Evolutionary conservation across 2,329 filamentous ascomycete species (phyloP).

Genomic region (Monilinia fructicola): DNA sequence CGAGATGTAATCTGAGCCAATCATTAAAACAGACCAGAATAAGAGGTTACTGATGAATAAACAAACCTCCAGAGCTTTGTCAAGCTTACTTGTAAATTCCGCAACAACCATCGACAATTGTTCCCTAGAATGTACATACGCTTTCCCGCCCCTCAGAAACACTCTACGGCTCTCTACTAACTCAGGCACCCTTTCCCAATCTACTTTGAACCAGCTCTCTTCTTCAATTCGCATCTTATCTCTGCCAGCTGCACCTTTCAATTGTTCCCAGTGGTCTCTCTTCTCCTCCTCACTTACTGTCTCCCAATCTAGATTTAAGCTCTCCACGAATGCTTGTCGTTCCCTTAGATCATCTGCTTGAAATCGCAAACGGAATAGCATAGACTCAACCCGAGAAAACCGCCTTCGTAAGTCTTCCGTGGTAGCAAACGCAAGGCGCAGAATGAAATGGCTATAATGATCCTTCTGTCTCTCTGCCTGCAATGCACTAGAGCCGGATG

Average conservation of each 20-base stretch:
- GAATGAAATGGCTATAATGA: conserved; percentile 96
- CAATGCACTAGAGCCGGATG: conserved; percentile 58
- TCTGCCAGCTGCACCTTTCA: conserved; percentile 40
- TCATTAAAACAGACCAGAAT: conserved; percentile 13
- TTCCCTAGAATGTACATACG: conserved; percentile 85
- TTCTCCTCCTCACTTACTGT: conserved; percentile 77
- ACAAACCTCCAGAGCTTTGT: conserved; percentile 81
- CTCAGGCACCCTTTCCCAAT: conserved; percentile 91
- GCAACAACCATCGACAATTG: conserved; percentile 86
- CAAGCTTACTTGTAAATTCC: conserved; percentile 78
- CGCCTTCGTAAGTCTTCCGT: conserved; percentile 87
- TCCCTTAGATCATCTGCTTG: conserved; percentile 74
- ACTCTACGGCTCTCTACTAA: conserved; percentile 78
- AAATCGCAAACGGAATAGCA: conserved; percentile 83
- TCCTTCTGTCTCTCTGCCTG: conserved; percentile 83
- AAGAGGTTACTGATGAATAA: conserved; percentile 34
- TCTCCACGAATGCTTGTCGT: conserved; percentile 71
- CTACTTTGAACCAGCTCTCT: conserved; percentile 91
- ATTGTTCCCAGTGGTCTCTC: conserved; percentile 42
- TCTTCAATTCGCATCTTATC: conserved; percentile 60
- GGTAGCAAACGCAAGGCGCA: conserved; percentile 85
- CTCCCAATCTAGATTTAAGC: conserved; percentile 81
- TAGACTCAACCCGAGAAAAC: conserved; percentile 83
- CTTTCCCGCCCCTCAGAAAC: conserved; percentile 76
- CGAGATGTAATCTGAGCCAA: conserved; percentile 72